These are phyloP conservation scores for Sarocladiaceae sp. DNA, from an alignment of 2,329 filamentous ascomycete genomes.

Conservation along the genomic window DNA sequence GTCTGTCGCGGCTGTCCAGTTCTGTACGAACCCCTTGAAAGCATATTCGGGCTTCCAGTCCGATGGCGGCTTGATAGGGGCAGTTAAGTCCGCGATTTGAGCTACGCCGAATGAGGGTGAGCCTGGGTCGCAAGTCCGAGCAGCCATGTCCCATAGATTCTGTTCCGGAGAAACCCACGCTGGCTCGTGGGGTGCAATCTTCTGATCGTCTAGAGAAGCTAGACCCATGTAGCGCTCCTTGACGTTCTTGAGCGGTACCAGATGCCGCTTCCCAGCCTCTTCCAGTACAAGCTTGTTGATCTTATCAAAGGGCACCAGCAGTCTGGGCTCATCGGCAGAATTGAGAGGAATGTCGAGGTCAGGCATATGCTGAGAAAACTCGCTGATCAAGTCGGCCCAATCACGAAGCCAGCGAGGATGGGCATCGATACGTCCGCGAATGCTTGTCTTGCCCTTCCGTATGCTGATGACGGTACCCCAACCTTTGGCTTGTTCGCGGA, in stretches of 20 bases:
- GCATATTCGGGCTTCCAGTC: constrained; percentile 29
- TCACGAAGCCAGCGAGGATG: constrained; percentile 39
- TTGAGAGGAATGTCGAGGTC: constrained; percentile 65
- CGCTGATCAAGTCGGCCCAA: constrained; percentile 43
- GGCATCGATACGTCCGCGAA: constrained; percentile 31
- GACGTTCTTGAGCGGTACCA: constrained; percentile 24
- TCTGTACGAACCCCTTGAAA: constrained; percentile 44
- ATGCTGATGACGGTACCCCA: constrained; percentile 43
- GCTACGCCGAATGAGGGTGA: constrained; percentile 37
- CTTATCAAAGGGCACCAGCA: constrained; percentile 54
- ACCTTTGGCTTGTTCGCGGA: constrained; percentile 31
- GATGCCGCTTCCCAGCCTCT: constrained; percentile 32
- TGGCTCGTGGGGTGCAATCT: constrained; percentile 34
- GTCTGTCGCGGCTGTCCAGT: constrained; percentile 53
- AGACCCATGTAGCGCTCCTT: constrained; percentile 39
- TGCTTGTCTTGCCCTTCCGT: constrained; percentile 35
- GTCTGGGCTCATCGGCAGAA: constrained; percentile 54
- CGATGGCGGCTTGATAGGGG: constrained; percentile 26
- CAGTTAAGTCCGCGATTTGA: constrained; percentile 23
- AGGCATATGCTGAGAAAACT: constrained; percentile 48
- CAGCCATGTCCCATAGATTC: constrained; percentile 52
- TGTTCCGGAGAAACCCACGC: constrained; percentile 36
- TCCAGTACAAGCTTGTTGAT: constrained; percentile 41
- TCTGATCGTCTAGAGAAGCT: constrained; percentile 26
- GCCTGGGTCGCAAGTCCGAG: constrained; percentile 49